Conservation (phyloP, 768 basidiomycete genomes). For the Coprinopsis sp. region DNA sequence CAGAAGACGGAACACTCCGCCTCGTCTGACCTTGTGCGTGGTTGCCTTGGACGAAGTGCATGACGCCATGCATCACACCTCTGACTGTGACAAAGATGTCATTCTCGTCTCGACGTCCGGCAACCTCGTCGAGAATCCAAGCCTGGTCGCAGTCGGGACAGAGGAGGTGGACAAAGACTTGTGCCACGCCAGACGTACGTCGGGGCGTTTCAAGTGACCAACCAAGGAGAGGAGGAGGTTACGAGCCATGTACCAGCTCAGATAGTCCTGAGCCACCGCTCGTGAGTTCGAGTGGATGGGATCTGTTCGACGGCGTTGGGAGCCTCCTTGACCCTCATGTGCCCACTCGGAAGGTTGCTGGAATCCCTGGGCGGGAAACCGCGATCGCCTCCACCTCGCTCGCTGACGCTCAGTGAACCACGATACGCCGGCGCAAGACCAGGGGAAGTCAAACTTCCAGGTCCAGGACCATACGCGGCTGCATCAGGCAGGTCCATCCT, state of each 20-base stretch:
- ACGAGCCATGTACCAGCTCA: constrained; percentile 77
- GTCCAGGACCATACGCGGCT: too few species aligned
- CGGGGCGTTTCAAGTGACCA: constrained; percentile 91
- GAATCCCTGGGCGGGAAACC: too few species aligned
- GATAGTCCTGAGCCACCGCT: constrained; percentile 81
- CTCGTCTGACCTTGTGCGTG: constrained; percentile 71
- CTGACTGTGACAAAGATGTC: constrained; percentile 87
- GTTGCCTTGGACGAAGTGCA: constrained; percentile 74
- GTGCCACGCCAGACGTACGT: constrained; percentile 88
- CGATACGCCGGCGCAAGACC: too few species aligned
- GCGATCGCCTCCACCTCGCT: constrained; percentile 55
- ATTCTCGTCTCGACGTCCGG: constrained; percentile 60
- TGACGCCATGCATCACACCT: constrained; percentile 81
- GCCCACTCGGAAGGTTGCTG: too few species aligned
- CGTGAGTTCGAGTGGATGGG: constrained; percentile 63
- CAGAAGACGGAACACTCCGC: constrained; percentile 65
- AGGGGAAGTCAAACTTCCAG: too few species aligned
- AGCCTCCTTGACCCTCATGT: constrained; percentile 48
- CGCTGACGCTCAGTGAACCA: constrained; percentile 37
- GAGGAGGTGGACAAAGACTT: constrained; percentile 83
- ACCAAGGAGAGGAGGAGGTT: constrained; percentile 59
- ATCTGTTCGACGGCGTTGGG: constrained; percentile 78
- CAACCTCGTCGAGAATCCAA: constrained; percentile 70
- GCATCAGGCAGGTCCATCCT: too few species aligned
- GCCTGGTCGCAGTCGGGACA: constrained; percentile 87